Evolutionary conservation across 306 rosid genomes (phyloP).

Genomic region (Dalbergia oliveri): DNA sequence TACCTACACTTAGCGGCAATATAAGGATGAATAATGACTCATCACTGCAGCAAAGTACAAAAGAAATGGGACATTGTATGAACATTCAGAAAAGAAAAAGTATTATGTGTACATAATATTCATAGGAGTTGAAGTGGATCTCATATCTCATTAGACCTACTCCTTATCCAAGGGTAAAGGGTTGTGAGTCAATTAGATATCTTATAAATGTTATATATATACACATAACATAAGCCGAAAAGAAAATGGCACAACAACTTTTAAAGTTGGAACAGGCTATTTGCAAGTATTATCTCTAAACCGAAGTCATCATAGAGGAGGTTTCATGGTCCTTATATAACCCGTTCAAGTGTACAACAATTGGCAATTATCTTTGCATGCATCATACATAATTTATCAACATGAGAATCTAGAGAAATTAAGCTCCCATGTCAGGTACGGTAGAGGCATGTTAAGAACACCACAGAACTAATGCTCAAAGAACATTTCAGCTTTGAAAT

Average conservation of each 20-base stretch:
- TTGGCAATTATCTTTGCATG: conserved; percentile 20
- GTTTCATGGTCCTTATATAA: conserved; percentile 15
- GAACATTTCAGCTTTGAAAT: conserved; percentile 39
- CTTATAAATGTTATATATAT: too few species aligned
- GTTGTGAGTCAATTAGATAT: too few species aligned
- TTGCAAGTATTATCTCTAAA: conserved; percentile 5
- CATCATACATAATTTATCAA: conserved; percentile 24
- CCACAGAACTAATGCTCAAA: conserved; percentile 6
- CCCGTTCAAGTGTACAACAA: conserved; percentile 16
- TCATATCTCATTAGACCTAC: too few species aligned
- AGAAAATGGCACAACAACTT: not conserved
- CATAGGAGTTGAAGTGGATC: too few species aligned
- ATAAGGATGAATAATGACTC: too few species aligned
- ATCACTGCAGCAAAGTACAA: too few species aligned
- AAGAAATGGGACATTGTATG: too few species aligned
- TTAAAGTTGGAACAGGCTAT: not conserved
- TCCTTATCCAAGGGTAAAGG: too few species aligned
- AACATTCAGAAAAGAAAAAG: too few species aligned
- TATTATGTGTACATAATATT: too few species aligned
- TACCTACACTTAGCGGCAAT: too few species aligned
- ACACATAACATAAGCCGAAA: too few species aligned
- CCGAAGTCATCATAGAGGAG: conserved; percentile 5
- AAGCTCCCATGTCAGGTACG: conserved; percentile 30
- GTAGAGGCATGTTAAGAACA: conserved; percentile 38
- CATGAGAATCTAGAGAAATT: conserved; percentile 33